phyloP scores from a whole-genome alignment of 2,329 filamentous ascomycete genomes.

The Trichoderma atrobrunneum region DNA sequence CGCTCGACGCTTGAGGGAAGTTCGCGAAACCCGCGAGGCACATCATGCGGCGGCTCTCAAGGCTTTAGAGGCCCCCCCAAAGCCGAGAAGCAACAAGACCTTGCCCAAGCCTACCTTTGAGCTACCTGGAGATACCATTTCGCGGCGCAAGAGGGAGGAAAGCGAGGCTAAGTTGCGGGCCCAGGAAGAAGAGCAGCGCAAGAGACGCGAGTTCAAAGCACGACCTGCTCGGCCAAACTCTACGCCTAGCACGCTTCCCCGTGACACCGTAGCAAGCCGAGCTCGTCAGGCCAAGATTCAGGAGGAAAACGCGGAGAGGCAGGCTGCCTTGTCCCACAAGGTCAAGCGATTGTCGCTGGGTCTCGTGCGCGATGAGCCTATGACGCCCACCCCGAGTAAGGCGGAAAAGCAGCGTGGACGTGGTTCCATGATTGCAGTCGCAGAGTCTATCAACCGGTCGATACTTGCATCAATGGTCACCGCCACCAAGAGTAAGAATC shows the following conservation, averaged over 20 bases:
- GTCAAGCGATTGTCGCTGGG: conserved; percentile 29
- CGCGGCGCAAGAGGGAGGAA: conserved; percentile 53
- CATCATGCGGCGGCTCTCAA: conserved; percentile 36
- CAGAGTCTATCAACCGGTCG: conserved; percentile 36
- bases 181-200: conserved; percentile 59
- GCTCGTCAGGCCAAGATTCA: conserved; percentile 49
- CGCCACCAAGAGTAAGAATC: conserved; percentile 44
- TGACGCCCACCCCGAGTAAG: conserved; percentile 16
- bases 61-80: conserved; percentile 39
- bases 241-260: conserved; percentile 43
- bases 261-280: conserved; percentile 57
- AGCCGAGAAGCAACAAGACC: conserved; percentile 50
- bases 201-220: conserved; percentile 62
- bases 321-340: conserved; percentile 20
- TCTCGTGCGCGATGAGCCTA: conserved; percentile 7
- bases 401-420: conserved; percentile 29
- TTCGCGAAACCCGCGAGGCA: conserved; percentile 53
- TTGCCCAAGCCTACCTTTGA: conserved; percentile 57
- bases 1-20: conserved; percentile 55
- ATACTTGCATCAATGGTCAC: conserved; percentile 48
- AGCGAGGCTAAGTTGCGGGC: conserved; percentile 53
- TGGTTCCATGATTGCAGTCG: conserved; percentile 25
- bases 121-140: conserved; percentile 61
- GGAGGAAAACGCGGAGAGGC: conserved; percentile 27
- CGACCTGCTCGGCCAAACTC: conserved; percentile 50